Base-by-base conservation (phyloP, 179 eudicot genomes). In the Carnegiea gigantea region DNA sequence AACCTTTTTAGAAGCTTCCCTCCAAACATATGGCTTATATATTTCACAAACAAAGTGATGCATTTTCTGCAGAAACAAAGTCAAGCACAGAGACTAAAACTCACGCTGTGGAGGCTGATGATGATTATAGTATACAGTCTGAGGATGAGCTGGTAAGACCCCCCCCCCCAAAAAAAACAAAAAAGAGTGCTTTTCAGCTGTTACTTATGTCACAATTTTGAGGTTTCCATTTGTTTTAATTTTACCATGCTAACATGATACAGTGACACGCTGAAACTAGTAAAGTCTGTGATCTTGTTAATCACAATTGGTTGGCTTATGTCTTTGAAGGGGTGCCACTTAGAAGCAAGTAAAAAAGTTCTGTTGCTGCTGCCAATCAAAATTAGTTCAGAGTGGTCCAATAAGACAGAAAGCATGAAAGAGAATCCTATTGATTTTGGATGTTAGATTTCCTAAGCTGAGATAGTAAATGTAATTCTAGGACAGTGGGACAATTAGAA, bases 71-170 rank as follows among this genome's bases (percentile, higher is more conserved):
- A 82, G 84, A 71, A 54, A 38, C 84, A 5, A 76, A 70, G 44
- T 77, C 76, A 14, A 79, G 49, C 28, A 79, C 88, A 86, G 95
- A 89, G 78, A 80, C 89, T 76, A 79, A 85, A 60, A 85, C 90
- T 77, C 84, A 87, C 81, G 78, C 78, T 30, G 83, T 73, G 65
- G 97, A 86, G 70, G 82, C 78, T 76, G 97, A 93, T 88, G 90
- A 88, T 80, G 97, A 93, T 79, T 92, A 86, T 86, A 90, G 83
- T 83, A 13, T 90, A 51, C 76, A 68, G 43, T 86, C 94, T 78
- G 90, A 83, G 72, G 92, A 92, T 84, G 97, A 93, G 60, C 73
- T 64, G 82, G 98, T 95, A 82, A 86, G 92, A 53, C 0, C 46
- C 30, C 23, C 73, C 46, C 9, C 46, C 46, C 10, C 44, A 0